These are phyloP conservation scores for Populus euphratica DNA, from an alignment of 345 rosid species.

Conservation along the genomic window DNA sequence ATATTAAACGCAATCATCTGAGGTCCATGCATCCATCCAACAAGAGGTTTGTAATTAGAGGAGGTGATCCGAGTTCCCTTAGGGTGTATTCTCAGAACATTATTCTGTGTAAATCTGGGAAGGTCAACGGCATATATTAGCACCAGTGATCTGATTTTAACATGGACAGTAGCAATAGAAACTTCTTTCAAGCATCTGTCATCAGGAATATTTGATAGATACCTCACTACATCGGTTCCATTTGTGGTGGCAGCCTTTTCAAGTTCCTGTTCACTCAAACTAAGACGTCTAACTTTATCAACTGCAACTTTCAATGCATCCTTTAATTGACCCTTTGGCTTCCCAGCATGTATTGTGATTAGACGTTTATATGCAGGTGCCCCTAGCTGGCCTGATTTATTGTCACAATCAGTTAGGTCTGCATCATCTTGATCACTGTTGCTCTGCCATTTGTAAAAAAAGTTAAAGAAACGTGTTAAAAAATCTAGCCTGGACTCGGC, in stretches of 20 bases:
- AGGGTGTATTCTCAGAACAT: slow-evolving; percentile 77
- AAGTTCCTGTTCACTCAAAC: slow-evolving; percentile 63
- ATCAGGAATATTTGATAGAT: neutral
- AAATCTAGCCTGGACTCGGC: neutral
- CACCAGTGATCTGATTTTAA: neutral
- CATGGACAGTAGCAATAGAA: neutral
- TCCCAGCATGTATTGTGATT: slow-evolving; percentile 58
- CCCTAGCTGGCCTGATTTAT: slow-evolving; percentile 1
- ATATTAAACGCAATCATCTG: slow-evolving; percentile 87
- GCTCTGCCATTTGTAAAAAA: slow-evolving; percentile 14
- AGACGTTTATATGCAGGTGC: slow-evolving; percentile 41
- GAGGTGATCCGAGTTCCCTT: slow-evolving; percentile 83
- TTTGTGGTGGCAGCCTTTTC: slow-evolving; percentile 49
- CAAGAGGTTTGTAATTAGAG: slow-evolving; percentile 63
- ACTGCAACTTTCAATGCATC: slow-evolving; percentile 34
- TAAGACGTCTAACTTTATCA: slow-evolving; percentile 53
- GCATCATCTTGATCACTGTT: slow-evolving; percentile 33
- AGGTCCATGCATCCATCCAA: slow-evolving; percentile 82
- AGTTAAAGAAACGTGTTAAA: neutral
- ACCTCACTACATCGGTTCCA: slow-evolving; percentile 60
- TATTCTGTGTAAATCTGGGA: slow-evolving; percentile 67
- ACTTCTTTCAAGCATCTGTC: neutral
- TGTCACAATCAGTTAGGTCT: slow-evolving; percentile 4
- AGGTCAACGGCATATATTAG: neutral
- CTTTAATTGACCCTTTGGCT: slow-evolving; percentile 46